These are phyloP conservation scores for Lipomyces yarrowii DNA, from an alignment of 1,139 yeast species.

Conservation along the genomic window DNA sequence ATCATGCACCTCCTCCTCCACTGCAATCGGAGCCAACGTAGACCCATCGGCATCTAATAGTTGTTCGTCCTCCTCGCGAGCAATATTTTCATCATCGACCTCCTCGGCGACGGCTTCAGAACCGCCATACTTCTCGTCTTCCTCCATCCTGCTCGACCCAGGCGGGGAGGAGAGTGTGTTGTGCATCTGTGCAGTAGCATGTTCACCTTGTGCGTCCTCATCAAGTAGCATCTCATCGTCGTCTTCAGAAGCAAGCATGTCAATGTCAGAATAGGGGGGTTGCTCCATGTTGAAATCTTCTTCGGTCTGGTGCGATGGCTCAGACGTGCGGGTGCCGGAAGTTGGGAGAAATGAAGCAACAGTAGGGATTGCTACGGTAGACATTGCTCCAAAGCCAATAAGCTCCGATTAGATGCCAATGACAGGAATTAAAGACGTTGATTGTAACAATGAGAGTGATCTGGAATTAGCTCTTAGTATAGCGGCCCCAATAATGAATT, in stretches of 20 bases:
- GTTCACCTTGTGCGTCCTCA: slow-evolving; percentile 10
- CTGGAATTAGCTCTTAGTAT: neutral
- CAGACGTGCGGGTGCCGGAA: neutral
- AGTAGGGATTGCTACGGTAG: slow-evolving; percentile 5
- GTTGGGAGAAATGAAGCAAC: neutral
- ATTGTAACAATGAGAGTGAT: neutral
- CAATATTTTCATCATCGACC: neutral
- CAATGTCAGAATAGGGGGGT: slow-evolving; percentile 17
- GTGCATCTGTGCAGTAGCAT: neutral
- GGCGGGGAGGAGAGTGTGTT: slow-evolving; percentile 3
- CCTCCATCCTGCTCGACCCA: slow-evolving; percentile 13
- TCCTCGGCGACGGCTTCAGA: neutral
- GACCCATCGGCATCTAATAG: neutral
- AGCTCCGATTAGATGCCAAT: neutral
- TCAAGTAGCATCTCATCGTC: slow-evolving; percentile 23
- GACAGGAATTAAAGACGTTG: neutral
- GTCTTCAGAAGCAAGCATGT: slow-evolving; percentile 16
- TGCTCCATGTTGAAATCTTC: slow-evolving; percentile 10
- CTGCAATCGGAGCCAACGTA: neutral
- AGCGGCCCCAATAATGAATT: neutral
- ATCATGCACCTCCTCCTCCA: neutral
- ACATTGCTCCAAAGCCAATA: neutral
- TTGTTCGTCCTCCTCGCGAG: neutral
- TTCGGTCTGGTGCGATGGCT: neutral
- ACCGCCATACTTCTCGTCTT: neutral